Evolutionary conservation across 2,329 filamentous ascomycete species (phyloP), one percentile per base, ranked within the genome.

Genomic region (Aspergillus texensis): DNA sequence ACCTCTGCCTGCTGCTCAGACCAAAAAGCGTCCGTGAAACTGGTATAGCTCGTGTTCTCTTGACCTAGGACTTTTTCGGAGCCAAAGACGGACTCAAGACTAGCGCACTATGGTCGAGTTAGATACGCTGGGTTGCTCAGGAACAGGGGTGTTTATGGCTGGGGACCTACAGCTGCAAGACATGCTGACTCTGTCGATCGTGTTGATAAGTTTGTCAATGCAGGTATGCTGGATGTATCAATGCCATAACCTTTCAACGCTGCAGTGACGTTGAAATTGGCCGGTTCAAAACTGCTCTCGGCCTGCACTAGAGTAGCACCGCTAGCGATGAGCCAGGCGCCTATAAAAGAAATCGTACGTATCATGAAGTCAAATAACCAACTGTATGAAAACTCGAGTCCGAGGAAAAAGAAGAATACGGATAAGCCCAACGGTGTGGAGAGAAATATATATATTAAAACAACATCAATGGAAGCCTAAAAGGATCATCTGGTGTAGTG

Each of bases 1-100:
- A 75, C 72, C 43, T 71, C 68, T 24, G 66, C 72, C 66, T 80
- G 78, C 64, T 80, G 77, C 21, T 70, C 66, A 2, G 77, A 76
- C 77, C 77, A 79, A 62, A 76, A 79, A 0, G 69, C 66, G 14
- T 39, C 56, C 11, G 68, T 72, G 61, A 67, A 68, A 41, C 63
- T 67, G 19, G 58, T 61, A 58, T 72, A 72, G 14, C 60, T 63
- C 6, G 64, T n/a, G 21, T 65, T 66, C n/a, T 65, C 60, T 36
- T 64, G 64, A 2, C 54, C 43, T 19, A 70, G 61, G 14, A 72
- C 63, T 41, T 66, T 58, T 16, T 56, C 50, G 1, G 66, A 36
- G 10, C 66, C 66, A 57, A 65, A 71, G 9, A 68, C 34, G 24
- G 48, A 54, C 6, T 45, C 16, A 14, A 52, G 46, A 6, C 24